Evolutionary conservation across 1,284 basidiomycete genomes (phyloP).

Genomic region (Xerocomus subilludens): DNA sequence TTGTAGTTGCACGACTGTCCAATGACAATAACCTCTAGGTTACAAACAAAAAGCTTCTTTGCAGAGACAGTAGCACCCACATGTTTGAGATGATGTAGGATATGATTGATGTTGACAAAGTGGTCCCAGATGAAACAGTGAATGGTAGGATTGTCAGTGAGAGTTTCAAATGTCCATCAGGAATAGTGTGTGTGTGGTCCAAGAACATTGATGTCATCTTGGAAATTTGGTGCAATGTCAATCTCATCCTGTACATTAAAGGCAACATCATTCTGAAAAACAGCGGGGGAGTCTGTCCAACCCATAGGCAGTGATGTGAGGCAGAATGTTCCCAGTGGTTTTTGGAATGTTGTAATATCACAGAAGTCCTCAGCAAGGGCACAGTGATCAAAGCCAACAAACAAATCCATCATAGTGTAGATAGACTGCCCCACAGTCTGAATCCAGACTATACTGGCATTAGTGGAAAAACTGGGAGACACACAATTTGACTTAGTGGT

Average conservation of each 20-base stretch:
- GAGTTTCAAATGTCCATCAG: slow-evolving; percentile 45
- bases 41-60: too few relatives aligned
- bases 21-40: too few relatives aligned
- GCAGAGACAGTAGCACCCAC: too few relatives aligned
- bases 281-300: slow-evolving; percentile 49
- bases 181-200: slow-evolving; percentile 30
- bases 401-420: slow-evolving; percentile 40
- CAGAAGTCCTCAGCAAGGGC: slow-evolving; percentile 18
- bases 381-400: slow-evolving; percentile 24
- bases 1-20: too few relatives aligned
- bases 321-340: slow-evolving; percentile 36
- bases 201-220: slow-evolving; percentile 24
- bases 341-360: slow-evolving; percentile 48
- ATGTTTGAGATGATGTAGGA: too few relatives aligned
- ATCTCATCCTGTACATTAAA: slow-evolving; percentile 55
- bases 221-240: slow-evolving; percentile 34
- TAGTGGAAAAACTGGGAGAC: too few relatives aligned
- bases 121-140: slow-evolving; percentile 47
- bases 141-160: slow-evolving; percentile 48
- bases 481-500: too few relatives aligned
- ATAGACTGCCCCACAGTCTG: slow-evolving; percentile 20
- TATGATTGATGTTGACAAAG: slow-evolving; percentile 29
- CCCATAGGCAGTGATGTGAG: slow-evolving; percentile 55
- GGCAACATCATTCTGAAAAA: slow-evolving; percentile 43
- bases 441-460: too few relatives aligned